Conservation (phyloP, 331 rosid genomes). For the Ulmus americana region DNA sequence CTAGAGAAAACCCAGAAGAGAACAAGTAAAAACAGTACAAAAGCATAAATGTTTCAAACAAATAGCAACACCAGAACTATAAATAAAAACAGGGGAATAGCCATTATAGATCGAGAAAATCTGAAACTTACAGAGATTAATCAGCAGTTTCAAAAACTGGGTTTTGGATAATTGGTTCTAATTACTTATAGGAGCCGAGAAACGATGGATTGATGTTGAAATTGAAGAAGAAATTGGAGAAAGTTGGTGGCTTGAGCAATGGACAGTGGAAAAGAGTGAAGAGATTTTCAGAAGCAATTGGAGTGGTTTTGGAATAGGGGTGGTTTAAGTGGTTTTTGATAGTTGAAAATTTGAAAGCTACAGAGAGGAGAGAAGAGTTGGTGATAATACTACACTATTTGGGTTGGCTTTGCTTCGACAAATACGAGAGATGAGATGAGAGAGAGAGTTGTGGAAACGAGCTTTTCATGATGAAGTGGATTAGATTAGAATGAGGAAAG, state of each 20-base stretch:
- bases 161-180: conserved; percentile 8
- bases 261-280: conserved; percentile 9
- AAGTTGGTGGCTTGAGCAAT: too few relatives aligned
- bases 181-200: conserved; percentile 8
- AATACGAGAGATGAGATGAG: conserved; percentile 30
- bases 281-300: conserved; percentile 20
- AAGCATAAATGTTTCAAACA: conserved; percentile 9
- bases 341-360: conserved; percentile 48
- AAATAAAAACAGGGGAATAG: conserved; percentile 13
- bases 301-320: conserved; percentile 34
- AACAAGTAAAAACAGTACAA: not conserved
- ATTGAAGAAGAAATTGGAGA: not conserved
- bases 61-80: not conserved
- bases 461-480: conserved; percentile 39
- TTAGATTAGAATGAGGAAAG: conserved; percentile 26
- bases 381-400: conserved; percentile 27
- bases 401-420: conserved; percentile 32
- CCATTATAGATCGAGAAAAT: conserved; percentile 8
- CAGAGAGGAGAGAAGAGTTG: conserved; percentile 33
- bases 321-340: conserved; percentile 31
- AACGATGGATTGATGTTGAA: conserved; percentile 1
- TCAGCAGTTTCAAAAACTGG: conserved; percentile 19
- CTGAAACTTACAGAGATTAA: conserved; percentile 17
- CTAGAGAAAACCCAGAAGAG: conserved; percentile 21
- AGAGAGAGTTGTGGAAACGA: conserved; percentile 30